Conservation (phyloP, 805 yeast species). For the Zygoascus bituminiphila region DNA sequence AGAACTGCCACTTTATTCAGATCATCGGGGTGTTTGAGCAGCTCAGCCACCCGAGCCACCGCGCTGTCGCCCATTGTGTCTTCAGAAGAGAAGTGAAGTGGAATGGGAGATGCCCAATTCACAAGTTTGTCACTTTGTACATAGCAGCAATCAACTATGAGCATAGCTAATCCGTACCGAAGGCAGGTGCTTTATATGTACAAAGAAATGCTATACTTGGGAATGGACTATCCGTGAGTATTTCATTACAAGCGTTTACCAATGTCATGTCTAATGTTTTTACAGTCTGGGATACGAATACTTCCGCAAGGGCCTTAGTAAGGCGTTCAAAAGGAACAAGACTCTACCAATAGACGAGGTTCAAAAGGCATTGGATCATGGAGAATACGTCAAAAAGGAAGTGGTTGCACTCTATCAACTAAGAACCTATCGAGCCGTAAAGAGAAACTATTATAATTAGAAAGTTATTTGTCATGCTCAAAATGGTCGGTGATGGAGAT, state of each 20-base stretch:
- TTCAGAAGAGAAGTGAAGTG: background rate
- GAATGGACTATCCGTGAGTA: constrained; percentile 31
- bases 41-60: constrained; percentile 20
- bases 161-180: constrained; percentile 3
- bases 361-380: constrained; percentile 26
- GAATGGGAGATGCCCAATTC: background rate
- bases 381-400: constrained; percentile 33
- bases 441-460: constrained; percentile 23
- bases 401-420: constrained; percentile 30
- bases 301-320: constrained; percentile 23
- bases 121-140: background rate
- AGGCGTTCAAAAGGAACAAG: constrained; percentile 26
- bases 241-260: background rate
- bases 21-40: constrained; percentile 23
- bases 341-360: constrained; percentile 23
- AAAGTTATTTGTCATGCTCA: background rate
- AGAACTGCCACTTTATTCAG: constrained; percentile 29
- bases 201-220: constrained; percentile 33
- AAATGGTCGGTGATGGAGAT: background rate
- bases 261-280: background rate
- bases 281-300: constrained; percentile 25
- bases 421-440: constrained; percentile 30
- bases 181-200: constrained; percentile 26
- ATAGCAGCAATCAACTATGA: background rate
- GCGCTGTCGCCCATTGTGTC: constrained; percentile 9